Evolutionary conservation across 1,284 basidiomycete species (phyloP).

Genomic region (Xerocomus cyaneibrunnescens): DNA sequence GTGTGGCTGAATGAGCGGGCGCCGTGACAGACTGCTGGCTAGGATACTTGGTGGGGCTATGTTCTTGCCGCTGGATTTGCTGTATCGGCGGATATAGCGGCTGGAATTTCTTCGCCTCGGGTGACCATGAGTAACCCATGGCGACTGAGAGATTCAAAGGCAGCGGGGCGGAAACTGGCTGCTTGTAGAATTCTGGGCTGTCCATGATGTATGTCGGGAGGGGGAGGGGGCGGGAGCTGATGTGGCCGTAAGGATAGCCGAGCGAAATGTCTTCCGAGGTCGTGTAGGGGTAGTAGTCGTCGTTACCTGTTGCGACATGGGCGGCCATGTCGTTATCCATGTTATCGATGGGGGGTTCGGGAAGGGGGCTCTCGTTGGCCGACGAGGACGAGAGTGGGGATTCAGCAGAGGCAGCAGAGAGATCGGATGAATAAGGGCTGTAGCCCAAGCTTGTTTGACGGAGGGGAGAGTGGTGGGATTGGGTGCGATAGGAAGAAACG

Average conservation of each 20-base stretch:
- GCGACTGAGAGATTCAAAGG: conserved; percentile 35
- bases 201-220: conserved; percentile 25
- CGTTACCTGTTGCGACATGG: conserved; percentile 28
- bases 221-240: conserved; percentile 26
- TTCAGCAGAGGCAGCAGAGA: conserved; percentile 33
- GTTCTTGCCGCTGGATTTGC: conserved; percentile 29
- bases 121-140: conserved; percentile 36
- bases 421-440: conserved; percentile 34
- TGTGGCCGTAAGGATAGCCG: conserved; percentile 28
- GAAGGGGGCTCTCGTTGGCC: conserved; percentile 36
- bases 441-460: conserved; percentile 24
- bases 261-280: conserved; percentile 26
- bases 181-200: conserved; percentile 31
- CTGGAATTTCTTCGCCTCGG: conserved; percentile 37
- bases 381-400: conserved; percentile 36
- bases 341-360: conserved; percentile 33
- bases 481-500: conserved; percentile 23
- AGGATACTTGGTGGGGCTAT: conserved; percentile 24
- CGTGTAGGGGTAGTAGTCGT: conserved; percentile 33
- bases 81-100: conserved; percentile 38
- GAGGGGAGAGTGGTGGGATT: conserved; percentile 21
- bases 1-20: conserved; percentile 13
- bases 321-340: conserved; percentile 32
- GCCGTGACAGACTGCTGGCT: conserved; percentile 16
- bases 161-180: conserved; percentile 35